A percentile compares a stretch with the other conserved stretches of the same genome.
Evolutionary conservation across 2,329 filamentous ascomycete species (phyloP).

Genomic region (Lecanicillium sp.): DNA sequence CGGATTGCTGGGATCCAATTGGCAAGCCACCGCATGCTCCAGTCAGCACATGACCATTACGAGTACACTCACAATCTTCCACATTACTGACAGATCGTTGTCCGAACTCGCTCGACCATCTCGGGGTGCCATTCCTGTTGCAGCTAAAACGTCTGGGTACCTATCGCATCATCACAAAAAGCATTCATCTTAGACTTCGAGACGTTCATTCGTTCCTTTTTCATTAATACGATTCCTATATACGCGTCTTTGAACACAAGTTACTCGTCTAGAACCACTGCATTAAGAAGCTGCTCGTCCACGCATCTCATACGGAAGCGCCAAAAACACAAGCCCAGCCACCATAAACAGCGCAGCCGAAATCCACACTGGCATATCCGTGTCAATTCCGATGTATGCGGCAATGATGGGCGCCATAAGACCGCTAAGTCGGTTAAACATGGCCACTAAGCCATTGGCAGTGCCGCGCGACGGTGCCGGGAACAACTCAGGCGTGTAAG

Average conservation of each 20-base stretch:
- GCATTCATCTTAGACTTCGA: too few species aligned
- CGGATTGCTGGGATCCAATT: too few species aligned
- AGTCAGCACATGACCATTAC: neutral
- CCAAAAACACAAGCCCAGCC: conserved; percentile 31
- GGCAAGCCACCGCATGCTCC: too few species aligned
- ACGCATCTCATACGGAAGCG: conserved; percentile 34
- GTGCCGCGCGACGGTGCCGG: conserved; percentile 45
- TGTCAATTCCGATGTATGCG: conserved; percentile 29
- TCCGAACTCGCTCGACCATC: too few species aligned
- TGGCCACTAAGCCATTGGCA: conserved; percentile 36
- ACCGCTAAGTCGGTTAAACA: conserved; percentile 26
- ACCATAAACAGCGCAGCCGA: conserved; percentile 34
- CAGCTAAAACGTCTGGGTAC: too few species aligned
- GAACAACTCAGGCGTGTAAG: conserved; percentile 43
- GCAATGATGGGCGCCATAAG: conserved; percentile 34
- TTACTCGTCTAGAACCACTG: neutral
- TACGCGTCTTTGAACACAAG: too few species aligned
- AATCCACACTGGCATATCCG: conserved; percentile 32
- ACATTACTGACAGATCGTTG: neutral
- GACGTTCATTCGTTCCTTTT: too few species aligned
- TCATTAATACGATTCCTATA: too few species aligned
- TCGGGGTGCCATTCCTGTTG: too few species aligned
- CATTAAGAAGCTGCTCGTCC: conserved; percentile 11
- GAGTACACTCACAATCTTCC: neutral
- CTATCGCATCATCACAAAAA: too few species aligned